Evolutionary conservation across 257 asterid species (phyloP).

Genomic region (Fraxinus cuspidata): DNA sequence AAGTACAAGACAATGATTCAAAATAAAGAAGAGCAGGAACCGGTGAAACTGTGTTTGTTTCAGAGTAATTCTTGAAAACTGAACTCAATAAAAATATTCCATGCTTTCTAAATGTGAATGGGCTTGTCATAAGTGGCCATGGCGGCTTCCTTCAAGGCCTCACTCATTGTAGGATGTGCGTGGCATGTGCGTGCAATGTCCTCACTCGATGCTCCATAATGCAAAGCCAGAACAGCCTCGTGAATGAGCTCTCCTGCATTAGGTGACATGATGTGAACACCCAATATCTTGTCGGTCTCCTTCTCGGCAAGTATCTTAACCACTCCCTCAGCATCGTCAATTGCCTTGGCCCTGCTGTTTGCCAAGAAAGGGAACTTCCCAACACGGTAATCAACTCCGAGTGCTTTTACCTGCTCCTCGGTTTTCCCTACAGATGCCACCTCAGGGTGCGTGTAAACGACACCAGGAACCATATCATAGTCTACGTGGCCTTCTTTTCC

Average conservation of each 20-base stretch:
- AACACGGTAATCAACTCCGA: slow-evolving; percentile 75
- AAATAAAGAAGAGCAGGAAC: background rate
- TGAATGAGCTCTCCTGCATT: slow-evolving; percentile 99
- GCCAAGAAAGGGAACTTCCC: slow-evolving; percentile 96
- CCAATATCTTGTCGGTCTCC: slow-evolving; percentile 89
- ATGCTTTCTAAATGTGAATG: slow-evolving; percentile 68
- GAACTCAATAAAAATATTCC: slow-evolving; percentile 12
- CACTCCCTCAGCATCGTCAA: slow-evolving; percentile 93
- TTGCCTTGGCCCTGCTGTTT: slow-evolving; percentile 97
- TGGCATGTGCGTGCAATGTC: slow-evolving; percentile 99
- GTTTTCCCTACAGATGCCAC: slow-evolving; percentile 97
- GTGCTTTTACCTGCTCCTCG: slow-evolving; percentile 90
- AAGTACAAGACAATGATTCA: background rate
- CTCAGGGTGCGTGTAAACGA: slow-evolving; percentile 92
- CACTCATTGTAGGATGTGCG: slow-evolving; percentile 99
- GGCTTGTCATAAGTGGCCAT: slow-evolving; percentile 99
- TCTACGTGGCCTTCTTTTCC: slow-evolving; percentile 96
- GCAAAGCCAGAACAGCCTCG: slow-evolving; percentile 92
- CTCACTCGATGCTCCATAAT: slow-evolving; percentile 93
- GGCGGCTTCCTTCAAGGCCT: slow-evolving; percentile 97
- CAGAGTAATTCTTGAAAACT: slow-evolving; percentile 25
- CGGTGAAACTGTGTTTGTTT: slow-evolving; percentile 5
- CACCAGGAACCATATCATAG: slow-evolving; percentile 93
- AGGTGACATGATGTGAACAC: slow-evolving; percentile 93
- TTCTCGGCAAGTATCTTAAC: slow-evolving; percentile 93